phyloP scores from a whole-genome alignment of 371 early-diverging fungal genomes.

The Cokeromyces recurvatus region DNA sequence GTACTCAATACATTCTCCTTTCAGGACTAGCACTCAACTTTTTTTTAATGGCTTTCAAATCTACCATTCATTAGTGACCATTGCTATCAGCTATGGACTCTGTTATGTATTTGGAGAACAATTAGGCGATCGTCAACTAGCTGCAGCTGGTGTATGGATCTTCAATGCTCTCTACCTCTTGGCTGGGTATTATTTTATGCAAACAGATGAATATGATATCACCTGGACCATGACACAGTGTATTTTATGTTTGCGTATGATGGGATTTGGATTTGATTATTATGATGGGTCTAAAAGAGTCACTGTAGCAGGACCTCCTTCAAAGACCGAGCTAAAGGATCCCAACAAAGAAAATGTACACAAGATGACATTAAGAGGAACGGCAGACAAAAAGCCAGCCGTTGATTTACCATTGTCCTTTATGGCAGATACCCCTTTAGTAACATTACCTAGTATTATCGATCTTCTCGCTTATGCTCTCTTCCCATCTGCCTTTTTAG shows the following conservation, averaged over 20 bases:
- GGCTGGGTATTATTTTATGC: constrained; percentile 48
- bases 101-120: constrained; percentile 30
- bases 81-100: constrained; percentile 48
- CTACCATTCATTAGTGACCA: constrained; percentile 57
- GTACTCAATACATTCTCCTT: constrained; percentile 47
- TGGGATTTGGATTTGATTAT: constrained; percentile 68
- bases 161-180: constrained; percentile 63
- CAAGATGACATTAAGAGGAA: constrained; percentile 3
- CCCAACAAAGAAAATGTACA: constrained; percentile 2
- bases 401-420: constrained; percentile 33
- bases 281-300: constrained; percentile 46
- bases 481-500: constrained; percentile 63
- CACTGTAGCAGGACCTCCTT: constrained; percentile 12
- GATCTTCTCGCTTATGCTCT: constrained; percentile 56
- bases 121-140: constrained; percentile 36
- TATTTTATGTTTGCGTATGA: constrained; percentile 66
- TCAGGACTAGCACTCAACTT: constrained; percentile 49
- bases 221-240: constrained; percentile 75
- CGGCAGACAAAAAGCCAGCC: constrained; percentile 12
- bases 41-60: constrained; percentile 59
- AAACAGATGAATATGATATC: constrained; percentile 61
- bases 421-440: constrained; percentile 29
- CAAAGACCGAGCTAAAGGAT: constrained; percentile 3
- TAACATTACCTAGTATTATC: constrained; percentile 42
- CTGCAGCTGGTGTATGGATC: constrained; percentile 44